phyloP scores from a whole-genome alignment of 768 basidiomycete species.

The Suillus lakei region DNA sequence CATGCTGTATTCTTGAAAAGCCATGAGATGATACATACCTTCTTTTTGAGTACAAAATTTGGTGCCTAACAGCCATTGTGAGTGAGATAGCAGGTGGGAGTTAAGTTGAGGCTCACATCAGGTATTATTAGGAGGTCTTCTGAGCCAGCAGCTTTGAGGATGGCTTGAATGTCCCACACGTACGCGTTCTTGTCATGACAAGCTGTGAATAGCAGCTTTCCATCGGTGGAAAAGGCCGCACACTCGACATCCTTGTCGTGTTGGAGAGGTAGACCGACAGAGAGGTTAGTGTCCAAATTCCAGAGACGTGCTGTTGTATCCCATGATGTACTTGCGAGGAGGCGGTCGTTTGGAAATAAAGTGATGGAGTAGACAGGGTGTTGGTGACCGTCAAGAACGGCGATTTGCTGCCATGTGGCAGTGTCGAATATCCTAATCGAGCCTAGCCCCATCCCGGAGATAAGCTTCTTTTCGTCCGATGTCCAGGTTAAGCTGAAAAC shows the following conservation, averaged over 20 bases:
- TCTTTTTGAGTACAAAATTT: neutral
- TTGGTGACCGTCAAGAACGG: no score
- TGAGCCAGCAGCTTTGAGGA: neutral
- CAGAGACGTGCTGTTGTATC: neutral
- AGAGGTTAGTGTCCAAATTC: neutral
- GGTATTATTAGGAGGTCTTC: neutral
- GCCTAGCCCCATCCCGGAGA: neutral
- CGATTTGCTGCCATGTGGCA: neutral
- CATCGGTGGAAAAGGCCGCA: neutral
- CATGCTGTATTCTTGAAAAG: neutral
- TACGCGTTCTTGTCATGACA: neutral
- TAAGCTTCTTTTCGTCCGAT: neutral
- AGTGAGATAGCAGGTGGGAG: neutral
- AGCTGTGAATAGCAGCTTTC: neutral
- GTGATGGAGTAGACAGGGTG: no score
- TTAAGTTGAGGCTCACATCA: neutral
- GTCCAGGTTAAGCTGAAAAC: neutral
- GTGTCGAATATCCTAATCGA: neutral
- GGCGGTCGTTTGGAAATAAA: neutral
- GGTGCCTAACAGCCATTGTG: neutral
- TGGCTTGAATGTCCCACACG: neutral
- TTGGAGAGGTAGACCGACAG: neutral
- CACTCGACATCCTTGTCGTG: accelerated
- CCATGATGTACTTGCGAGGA: neutral
- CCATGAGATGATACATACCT: neutral